These are phyloP conservation scores for Thozetella sp. DNA, from an alignment of 495 filamentous ascomycete species.

Conservation along the genomic window DNA sequence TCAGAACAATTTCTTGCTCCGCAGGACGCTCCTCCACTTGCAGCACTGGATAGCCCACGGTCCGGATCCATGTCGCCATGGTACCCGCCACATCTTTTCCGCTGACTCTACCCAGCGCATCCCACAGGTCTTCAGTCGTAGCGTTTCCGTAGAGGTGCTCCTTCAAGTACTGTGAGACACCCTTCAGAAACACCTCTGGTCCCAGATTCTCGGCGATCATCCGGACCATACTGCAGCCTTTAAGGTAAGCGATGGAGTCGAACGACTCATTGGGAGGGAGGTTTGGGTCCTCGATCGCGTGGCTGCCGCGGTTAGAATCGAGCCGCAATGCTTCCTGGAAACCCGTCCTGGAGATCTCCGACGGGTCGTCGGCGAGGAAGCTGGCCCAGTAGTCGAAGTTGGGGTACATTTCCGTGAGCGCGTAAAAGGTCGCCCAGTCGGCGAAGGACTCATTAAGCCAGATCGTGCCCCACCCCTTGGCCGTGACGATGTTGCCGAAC, in stretches of 20 bases:
- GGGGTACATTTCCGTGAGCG: background rate
- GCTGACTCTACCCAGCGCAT: slow-evolving; percentile 3
- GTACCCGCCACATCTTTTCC: slow-evolving; percentile 10
- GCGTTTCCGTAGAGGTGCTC: slow-evolving; percentile 12
- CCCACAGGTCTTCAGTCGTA: slow-evolving; percentile 15
- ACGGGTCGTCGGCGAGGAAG: background rate
- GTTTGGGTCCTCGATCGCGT: background rate
- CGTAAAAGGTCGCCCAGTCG: background rate
- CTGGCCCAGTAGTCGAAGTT: background rate
- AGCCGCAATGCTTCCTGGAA: slow-evolving; percentile 9
- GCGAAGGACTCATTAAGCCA: slow-evolving; percentile 29
- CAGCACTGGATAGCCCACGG: background rate
- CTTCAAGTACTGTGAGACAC: slow-evolving; percentile 12
- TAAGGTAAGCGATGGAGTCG: slow-evolving; percentile 16
- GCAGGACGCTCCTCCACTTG: background rate
- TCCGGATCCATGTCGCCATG: background rate
- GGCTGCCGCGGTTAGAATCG: slow-evolving; percentile 19
- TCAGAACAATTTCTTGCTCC: background rate
- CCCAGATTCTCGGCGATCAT: slow-evolving; percentile 14
- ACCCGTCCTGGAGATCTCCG: background rate
- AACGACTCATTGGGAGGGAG: slow-evolving; percentile 39
- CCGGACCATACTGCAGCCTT: slow-evolving; percentile 11
- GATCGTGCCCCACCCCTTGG: slow-evolving; percentile 15
- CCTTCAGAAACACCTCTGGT: slow-evolving; percentile 11
- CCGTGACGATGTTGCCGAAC: slow-evolving; percentile 23